phyloP scores from a whole-genome alignment of 2,329 filamentous ascomycete species.

The Hymenoscyphus scutula region DNA sequence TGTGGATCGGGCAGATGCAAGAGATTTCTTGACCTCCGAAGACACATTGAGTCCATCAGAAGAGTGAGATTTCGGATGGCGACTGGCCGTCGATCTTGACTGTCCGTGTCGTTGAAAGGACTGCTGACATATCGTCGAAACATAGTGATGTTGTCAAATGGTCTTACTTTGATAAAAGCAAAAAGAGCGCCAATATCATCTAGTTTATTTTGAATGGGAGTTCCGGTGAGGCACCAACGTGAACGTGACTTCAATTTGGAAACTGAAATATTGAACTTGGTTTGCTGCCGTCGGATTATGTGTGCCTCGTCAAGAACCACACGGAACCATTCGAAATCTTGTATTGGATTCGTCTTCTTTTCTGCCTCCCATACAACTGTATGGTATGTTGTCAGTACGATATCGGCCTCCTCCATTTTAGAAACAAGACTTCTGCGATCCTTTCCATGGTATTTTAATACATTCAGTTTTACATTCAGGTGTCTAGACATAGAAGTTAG shows the following conservation, averaged over 20 bases:
- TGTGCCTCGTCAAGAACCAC: conserved; percentile 50
- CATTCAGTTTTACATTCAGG: conserved; percentile 29
- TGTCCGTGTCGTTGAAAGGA: conserved; percentile 29
- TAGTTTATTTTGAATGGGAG: conserved; percentile 36
- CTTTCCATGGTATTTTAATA: conserved; percentile 39
- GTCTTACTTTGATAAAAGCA: conserved; percentile 23
- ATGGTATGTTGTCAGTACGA: conserved; percentile 49
- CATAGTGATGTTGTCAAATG: conserved; percentile 14
- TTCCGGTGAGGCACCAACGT: conserved; percentile 36
- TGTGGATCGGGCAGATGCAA: conserved; percentile 38
- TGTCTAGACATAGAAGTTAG: conserved; percentile 34
- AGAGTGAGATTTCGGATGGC: conserved; percentile 36
- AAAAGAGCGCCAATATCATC: conserved; percentile 35
- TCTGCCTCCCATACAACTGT: conserved; percentile 42
- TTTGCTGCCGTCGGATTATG: conserved; percentile 47
- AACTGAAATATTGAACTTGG: conserved; percentile 45
- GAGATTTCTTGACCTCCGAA: conserved; percentile 43
- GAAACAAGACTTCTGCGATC: conserved; percentile 30
- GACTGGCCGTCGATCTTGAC: conserved; percentile 9
- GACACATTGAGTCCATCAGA: conserved; percentile 39
- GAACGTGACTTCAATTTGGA: conserved; percentile 42
- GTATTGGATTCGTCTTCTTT: conserved; percentile 30
- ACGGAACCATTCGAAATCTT: conserved; percentile 42
- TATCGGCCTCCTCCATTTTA: conserved; percentile 37
- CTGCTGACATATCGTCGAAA: conserved; percentile 27